Evolutionary conservation across 306 rosid species (phyloP).

Genomic region (Corylus heterophylla): DNA sequence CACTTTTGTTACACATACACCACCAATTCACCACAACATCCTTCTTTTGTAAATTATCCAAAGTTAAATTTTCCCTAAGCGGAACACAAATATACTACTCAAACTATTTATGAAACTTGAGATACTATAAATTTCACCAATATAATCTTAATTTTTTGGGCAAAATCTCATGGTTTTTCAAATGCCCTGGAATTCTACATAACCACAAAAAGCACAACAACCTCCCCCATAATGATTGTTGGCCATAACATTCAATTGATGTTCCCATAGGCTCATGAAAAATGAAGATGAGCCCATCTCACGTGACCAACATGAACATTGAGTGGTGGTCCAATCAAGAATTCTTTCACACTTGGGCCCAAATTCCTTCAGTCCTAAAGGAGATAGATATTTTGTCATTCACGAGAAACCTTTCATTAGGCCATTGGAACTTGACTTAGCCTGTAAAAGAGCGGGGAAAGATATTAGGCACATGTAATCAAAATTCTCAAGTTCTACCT

Average conservation of each 20-base stretch:
- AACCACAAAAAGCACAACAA: neutral
- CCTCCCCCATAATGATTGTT: neutral
- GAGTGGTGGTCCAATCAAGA: neutral
- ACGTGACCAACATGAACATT: neutral
- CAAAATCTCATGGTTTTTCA: no score
- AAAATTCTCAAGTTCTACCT: neutral
- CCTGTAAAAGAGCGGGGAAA: neutral
- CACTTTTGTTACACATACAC: no score
- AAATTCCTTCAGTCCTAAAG: neutral
- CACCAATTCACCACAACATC: no score
- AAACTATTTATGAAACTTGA: no score
- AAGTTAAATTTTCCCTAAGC: no score
- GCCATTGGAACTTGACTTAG: neutral
- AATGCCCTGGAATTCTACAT: no score
- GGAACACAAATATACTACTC: no score
- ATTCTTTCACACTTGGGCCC: neutral
- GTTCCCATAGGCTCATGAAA: neutral
- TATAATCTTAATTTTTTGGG: no score
- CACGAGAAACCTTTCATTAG: neutral
- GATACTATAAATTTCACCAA: no score
- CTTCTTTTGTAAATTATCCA: no score
- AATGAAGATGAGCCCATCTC: neutral
- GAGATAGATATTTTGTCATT: neutral
- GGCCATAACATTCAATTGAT: neutral
- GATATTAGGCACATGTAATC: neutral